A percentile compares a stretch with the other conserved stretches of the same genome.
Evolutionary conservation across 371 early-diverging fungal species (phyloP).

Genomic region (Actinomortierella wolfii): DNA sequence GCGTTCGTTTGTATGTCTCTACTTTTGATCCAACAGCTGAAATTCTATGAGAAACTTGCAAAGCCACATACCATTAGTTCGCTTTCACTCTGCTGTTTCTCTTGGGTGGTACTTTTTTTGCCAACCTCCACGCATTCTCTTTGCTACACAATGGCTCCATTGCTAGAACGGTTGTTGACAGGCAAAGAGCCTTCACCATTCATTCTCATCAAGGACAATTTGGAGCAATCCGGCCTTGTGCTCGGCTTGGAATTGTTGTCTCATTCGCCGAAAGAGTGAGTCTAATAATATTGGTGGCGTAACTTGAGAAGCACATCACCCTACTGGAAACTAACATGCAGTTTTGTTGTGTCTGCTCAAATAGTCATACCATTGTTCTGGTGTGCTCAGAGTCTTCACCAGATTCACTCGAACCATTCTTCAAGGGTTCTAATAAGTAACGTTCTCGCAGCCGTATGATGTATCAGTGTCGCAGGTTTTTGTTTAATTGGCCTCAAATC

Average conservation of each 20-base stretch:
- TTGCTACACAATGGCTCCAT: slow-evolving; percentile 42
- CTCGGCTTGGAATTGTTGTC: slow-evolving; percentile 27
- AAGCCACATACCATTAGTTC: too few relatives aligned
- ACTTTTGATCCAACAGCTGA: too few relatives aligned
- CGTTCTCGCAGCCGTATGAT: too few relatives aligned
- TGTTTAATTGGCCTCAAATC: too few relatives aligned
- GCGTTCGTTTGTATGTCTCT: too few relatives aligned
- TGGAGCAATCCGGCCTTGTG: slow-evolving; percentile 40
- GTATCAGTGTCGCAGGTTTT: too few relatives aligned
- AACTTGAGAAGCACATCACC: neutral
- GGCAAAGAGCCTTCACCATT: slow-evolving; percentile 38
- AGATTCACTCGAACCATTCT: slow-evolving; percentile 17
- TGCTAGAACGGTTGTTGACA: slow-evolving; percentile 30
- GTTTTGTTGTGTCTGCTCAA: neutral
- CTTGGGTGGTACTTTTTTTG: too few relatives aligned
- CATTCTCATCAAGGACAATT: slow-evolving; percentile 38
- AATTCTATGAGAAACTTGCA: too few relatives aligned
- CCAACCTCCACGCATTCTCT: too few relatives aligned
- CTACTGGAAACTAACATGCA: neutral
- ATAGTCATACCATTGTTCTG: slow-evolving; percentile 33
- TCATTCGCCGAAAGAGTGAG: slow-evolving; percentile 28
- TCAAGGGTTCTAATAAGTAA: slow-evolving; percentile 21
- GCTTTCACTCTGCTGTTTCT: too few relatives aligned
- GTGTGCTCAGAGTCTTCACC: slow-evolving; percentile 35
- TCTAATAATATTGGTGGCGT: too few relatives aligned